Evolutionary conservation across 805 yeast species (phyloP).

Genomic region (Cyberlindnera samutprakarnensis): DNA sequence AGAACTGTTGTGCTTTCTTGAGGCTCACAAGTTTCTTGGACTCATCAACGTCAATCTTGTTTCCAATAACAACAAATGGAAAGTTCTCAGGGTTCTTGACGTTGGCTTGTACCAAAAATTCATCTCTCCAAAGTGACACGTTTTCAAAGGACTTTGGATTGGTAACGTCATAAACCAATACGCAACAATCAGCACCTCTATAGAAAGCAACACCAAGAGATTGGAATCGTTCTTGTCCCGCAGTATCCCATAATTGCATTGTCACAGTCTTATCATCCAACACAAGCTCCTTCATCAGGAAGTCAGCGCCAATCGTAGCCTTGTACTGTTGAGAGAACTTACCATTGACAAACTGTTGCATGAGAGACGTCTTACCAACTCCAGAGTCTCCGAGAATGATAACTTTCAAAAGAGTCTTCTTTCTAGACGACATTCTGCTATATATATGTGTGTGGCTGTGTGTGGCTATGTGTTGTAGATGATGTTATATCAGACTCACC

Average conservation of each 20-base stretch:
- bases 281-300: conserved; percentile 80
- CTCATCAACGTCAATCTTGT: conserved; percentile 92
- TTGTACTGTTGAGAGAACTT: conserved; percentile 94
- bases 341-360: conserved; percentile 95
- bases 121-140: conserved; percentile 89
- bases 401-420: conserved; percentile 74
- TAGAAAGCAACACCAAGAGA: conserved; percentile 95
- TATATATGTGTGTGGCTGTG: too few relatives aligned
- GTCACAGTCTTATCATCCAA: conserved; percentile 61
- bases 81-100: conserved; percentile 90
- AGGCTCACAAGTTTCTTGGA: conserved; percentile 64
- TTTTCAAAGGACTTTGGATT: conserved; percentile 90
- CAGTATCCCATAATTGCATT: conserved; percentile 93
- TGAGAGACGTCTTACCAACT: conserved; percentile 92
- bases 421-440: conserved; percentile 38
- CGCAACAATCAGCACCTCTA: conserved; percentile 98
- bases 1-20: conserved; percentile 54
- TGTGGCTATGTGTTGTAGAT: too few relatives aligned
- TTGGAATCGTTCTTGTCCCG: conserved; percentile 98
- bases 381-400: conserved; percentile 96
- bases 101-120: conserved; percentile 87
- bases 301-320: conserved; percentile 97
- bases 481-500: too few relatives aligned
- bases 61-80: conserved; percentile 93
- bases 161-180: conserved; percentile 90